Conservation (phyloP, 1,139 yeast genomes). For the Protomyces macrosporus region DNA sequence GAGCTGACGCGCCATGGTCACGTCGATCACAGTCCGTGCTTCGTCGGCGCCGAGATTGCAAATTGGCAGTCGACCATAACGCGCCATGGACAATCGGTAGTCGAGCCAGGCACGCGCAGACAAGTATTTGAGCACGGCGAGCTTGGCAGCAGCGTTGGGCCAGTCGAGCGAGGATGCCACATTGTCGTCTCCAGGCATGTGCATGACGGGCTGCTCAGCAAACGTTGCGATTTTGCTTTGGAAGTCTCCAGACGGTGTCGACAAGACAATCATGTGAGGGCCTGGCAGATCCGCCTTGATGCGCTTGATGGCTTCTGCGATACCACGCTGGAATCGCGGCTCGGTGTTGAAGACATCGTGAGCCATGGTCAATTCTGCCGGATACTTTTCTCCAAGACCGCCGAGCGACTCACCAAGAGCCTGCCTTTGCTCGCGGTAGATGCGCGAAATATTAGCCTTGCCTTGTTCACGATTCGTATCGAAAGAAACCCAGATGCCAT, state of each 20-base stretch:
- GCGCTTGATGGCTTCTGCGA: conserved; percentile 47
- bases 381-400: conserved; percentile 50
- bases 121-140: conserved; percentile 65
- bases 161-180: conserved; percentile 76
- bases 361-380: conserved; percentile 47
- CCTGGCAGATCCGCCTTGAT: conserved; percentile 2
- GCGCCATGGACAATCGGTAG: conserved; percentile 60
- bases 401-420: conserved; percentile 28
- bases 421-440: conserved; percentile 47
- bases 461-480: conserved; percentile 65
- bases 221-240: neutral
- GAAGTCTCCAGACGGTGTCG: conserved; percentile 1
- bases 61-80: conserved; percentile 73
- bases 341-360: conserved; percentile 37
- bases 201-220: conserved; percentile 37
- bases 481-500: conserved; percentile 55
- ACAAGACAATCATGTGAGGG: conserved; percentile 11
- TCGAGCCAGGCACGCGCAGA: conserved; percentile 70
- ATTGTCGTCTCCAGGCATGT: conserved; percentile 39
- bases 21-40: conserved; percentile 72
- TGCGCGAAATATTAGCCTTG: conserved; percentile 51
- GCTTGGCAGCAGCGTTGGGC: conserved; percentile 67
- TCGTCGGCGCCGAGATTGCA: conserved; percentile 78
- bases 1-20: conserved; percentile 76
- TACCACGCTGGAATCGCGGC: conserved; percentile 58